These are phyloP conservation scores for Alternaria sp. DNA, from an alignment of 2,329 filamentous ascomycete species.

Conservation along the genomic window DNA sequence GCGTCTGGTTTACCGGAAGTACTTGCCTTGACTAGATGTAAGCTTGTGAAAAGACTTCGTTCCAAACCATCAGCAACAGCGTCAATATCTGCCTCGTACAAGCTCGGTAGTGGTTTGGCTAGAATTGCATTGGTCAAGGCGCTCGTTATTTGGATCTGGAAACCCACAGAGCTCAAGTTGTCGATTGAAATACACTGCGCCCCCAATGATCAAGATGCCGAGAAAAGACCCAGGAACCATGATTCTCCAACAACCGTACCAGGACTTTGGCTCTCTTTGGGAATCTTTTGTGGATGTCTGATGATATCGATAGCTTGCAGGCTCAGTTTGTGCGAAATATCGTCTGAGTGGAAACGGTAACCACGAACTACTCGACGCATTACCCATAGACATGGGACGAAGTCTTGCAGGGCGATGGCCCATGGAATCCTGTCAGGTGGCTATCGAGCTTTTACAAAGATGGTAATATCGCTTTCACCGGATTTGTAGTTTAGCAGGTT, in stretches of 20 bases:
- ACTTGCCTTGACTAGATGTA: not conserved
- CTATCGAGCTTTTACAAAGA: too few relatives aligned
- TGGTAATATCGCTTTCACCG: too few relatives aligned
- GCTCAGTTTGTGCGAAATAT: not conserved
- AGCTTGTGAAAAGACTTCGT: not conserved
- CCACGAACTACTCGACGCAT: not conserved
- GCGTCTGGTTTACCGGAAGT: not conserved
- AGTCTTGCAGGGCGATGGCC: not conserved
- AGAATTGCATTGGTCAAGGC: too few relatives aligned
- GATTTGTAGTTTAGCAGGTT: too few relatives aligned
- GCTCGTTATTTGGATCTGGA: not conserved
- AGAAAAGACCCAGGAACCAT: not conserved
- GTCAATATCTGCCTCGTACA: not conserved
- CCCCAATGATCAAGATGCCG: not conserved
- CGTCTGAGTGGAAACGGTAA: not conserved
- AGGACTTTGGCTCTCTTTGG: too few relatives aligned
- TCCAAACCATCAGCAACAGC: not conserved
- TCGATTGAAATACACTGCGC: not conserved
- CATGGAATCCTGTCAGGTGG: too few relatives aligned
- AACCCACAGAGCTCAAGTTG: not conserved
- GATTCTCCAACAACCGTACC: fast-evolving
- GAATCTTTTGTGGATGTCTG: not conserved
- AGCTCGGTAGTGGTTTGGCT: not conserved
- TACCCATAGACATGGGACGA: not conserved
- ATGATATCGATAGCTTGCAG: not conserved